These are phyloP conservation scores for Rhododendron ferrugineum DNA, from an alignment of 148 eudicot genomes.

Conservation along the genomic window DNA sequence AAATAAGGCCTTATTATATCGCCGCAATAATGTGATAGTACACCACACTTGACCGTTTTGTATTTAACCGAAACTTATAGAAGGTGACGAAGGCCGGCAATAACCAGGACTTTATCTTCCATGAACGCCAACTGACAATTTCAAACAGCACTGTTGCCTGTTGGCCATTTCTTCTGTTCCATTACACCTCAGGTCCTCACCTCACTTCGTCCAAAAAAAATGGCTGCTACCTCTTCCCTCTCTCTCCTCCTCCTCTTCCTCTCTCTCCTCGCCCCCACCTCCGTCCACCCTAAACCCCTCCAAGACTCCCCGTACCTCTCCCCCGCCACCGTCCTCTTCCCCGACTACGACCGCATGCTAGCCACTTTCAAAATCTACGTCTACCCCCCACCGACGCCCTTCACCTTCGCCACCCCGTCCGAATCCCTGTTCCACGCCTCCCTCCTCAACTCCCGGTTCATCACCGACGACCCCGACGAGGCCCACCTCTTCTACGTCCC, in stretches of 20 bases:
- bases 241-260: constrained; percentile 20
- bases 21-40: no score
- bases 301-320: constrained; percentile 41
- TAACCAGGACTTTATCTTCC: not conserved
- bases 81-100: not conserved
- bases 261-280: constrained; percentile 16
- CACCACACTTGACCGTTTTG: no score
- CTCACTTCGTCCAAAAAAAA: not conserved
- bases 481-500: constrained; percentile 83
- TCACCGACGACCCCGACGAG: constrained; percentile 46
- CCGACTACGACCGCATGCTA: constrained; percentile 57
- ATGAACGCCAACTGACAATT: not conserved
- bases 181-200: not conserved
- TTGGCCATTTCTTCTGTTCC: not conserved
- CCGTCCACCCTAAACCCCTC: not conserved
- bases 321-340: constrained; percentile 31
- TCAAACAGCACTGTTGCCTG: not conserved
- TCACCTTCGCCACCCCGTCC: constrained; percentile 30
- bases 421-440: constrained; percentile 46
- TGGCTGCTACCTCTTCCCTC: constrained; percentile 22
- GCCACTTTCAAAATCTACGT: constrained; percentile 52
- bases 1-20: no score
- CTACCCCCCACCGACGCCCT: constrained; percentile 29
- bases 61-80: not conserved
- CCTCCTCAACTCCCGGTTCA: constrained; percentile 42